phyloP scores from a whole-genome alignment of 176 grass and related monocot genomes.

The Hordeum marinum region DNA sequence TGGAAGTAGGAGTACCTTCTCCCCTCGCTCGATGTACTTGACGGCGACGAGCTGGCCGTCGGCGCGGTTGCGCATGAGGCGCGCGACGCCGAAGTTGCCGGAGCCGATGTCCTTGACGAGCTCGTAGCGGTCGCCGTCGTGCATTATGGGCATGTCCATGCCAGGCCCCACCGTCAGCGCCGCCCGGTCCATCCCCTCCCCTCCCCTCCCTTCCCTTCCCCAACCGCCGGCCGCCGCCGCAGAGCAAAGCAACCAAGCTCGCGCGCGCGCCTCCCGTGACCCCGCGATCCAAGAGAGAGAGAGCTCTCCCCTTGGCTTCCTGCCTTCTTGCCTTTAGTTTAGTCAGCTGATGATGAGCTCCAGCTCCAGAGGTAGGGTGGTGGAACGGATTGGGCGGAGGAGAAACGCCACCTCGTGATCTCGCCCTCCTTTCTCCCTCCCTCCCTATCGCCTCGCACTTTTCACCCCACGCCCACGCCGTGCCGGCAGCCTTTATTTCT shows the following conservation, averaged over 20 bases:
- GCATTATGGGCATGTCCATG: conserved; percentile 96
- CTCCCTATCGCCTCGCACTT: conserved; percentile 17
- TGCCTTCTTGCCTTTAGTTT: neutral
- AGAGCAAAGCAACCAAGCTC: neutral
- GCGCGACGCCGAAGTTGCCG: conserved; percentile 79
- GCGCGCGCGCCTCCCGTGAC: conserved; percentile 24
- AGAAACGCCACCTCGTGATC: conserved; percentile 37
- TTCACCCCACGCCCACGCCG: neutral
- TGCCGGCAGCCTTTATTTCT: neutral
- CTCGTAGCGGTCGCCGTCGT: conserved; percentile 89
- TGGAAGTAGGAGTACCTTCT: conserved; percentile 25
- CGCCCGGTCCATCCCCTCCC: conserved; percentile 54
- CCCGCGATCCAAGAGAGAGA: neutral
- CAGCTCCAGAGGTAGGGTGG: neutral
- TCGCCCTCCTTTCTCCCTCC: neutral
- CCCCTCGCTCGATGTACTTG: conserved; percentile 86
- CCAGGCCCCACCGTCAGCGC: conserved; percentile 71
- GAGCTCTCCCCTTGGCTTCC: neutral
- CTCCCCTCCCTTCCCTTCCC: too few species aligned
- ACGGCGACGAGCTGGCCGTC: conserved; percentile 76
- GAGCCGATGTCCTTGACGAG: conserved; percentile 80
- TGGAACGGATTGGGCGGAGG: conserved; percentile 36
- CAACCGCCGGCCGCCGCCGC: neutral
- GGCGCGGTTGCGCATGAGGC: conserved; percentile 72
- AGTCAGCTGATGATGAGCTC: neutral